These are phyloP conservation scores for Pichia membranifaciens DNA, from an alignment of 805 yeast species.

Conservation along the genomic window DNA sequence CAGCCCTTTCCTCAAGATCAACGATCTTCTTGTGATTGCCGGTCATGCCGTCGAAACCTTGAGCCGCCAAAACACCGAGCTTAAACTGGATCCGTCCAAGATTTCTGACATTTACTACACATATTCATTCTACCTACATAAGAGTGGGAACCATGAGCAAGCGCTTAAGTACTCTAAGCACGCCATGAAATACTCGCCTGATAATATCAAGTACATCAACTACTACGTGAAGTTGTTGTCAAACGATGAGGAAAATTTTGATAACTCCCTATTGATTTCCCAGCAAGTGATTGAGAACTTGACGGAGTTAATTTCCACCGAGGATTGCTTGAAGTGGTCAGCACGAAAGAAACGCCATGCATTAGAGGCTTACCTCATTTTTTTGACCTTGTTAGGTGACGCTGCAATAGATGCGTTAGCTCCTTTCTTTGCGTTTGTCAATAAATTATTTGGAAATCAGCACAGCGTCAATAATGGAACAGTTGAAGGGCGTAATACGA, in stretches of 20 bases:
- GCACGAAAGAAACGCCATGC: constrained; percentile 40
- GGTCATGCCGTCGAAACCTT: constrained; percentile 15
- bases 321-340: constrained; percentile 15
- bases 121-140: constrained; percentile 46
- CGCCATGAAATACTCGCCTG: constrained; percentile 44
- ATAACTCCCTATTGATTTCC: constrained; percentile 36
- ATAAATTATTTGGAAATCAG: constrained; percentile 27
- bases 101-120: constrained; percentile 32
- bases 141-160: constrained; percentile 36
- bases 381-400: constrained; percentile 61
- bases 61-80: constrained; percentile 4
- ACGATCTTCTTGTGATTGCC: background rate
- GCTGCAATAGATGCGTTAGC: constrained; percentile 42
- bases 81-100: background rate
- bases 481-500: background rate
- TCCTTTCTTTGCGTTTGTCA: constrained; percentile 56
- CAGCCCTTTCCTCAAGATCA: constrained; percentile 7
- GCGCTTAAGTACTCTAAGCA: constrained; percentile 43
- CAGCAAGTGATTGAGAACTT: constrained; percentile 48
- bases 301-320: constrained; percentile 32
- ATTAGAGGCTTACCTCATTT: constrained; percentile 68
- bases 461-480: background rate
- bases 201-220: constrained; percentile 60
- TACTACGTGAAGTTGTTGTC: constrained; percentile 59
- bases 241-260: constrained; percentile 45